Conservation (phyloP, 768 basidiomycete species). For the Pseudohyphozyma bogoriensis region DNA sequence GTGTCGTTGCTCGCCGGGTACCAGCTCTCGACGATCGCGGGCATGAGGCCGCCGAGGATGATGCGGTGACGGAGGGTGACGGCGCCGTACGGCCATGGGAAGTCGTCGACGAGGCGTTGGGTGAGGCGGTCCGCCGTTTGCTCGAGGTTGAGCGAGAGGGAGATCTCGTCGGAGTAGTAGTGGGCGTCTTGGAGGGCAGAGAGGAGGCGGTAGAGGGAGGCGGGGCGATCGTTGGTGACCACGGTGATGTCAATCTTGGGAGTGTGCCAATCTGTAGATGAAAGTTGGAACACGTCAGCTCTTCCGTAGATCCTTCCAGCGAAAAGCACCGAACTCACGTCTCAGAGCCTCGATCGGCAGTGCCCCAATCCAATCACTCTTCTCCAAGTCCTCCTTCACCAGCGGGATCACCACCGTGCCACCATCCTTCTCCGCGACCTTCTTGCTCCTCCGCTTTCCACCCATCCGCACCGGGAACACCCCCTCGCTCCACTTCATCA, state of each 20-base stretch:
- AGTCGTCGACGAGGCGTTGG: conserved; percentile 44
- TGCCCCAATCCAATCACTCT: conserved; percentile 55
- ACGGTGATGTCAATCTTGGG: conserved; percentile 61
- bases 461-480: conserved; percentile 15
- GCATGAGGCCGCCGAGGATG: conserved; percentile 65
- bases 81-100: conserved; percentile 54
- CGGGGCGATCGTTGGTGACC: conserved; percentile 66
- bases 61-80: conserved; percentile 60
- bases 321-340: conserved; percentile 42
- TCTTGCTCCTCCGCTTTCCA: conserved; percentile 2
- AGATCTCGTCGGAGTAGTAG: conserved; percentile 60
- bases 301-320: not conserved
- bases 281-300: conserved; percentile 3
- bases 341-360: conserved; percentile 51
- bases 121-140: conserved; percentile 61
- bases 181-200: conserved; percentile 49
- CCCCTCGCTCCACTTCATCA: conserved; percentile 15
- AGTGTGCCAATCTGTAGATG: conserved; percentile 56
- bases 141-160: conserved; percentile 62
- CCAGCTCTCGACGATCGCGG: conserved; percentile 82
- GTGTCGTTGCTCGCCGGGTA: conserved; percentile 62
- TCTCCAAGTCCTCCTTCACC: conserved; percentile 41
- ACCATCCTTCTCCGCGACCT: conserved; percentile 8
- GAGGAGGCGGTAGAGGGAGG: conserved; percentile 59
- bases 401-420: conserved; percentile 21